Evolutionary conservation across 108 stramenopile genomes (phyloP), one percentile per base, ranked within the genome.

Genomic region (Nannochloropsis salina): DNA sequence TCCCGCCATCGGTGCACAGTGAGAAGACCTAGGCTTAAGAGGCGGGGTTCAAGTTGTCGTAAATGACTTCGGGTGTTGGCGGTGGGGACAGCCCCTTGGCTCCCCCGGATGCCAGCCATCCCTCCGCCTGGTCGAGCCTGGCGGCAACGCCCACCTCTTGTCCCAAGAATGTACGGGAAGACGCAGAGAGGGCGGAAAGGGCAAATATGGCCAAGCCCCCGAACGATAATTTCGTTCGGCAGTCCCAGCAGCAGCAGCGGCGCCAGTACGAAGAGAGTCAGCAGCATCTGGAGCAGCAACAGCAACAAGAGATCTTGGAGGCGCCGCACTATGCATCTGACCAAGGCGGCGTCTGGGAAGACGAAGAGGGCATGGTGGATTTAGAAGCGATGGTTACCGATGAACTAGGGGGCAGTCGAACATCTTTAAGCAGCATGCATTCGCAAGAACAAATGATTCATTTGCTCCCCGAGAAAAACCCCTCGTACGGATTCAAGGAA

Each of bases 401-500:
- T 15, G 61, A 74, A n/a, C 61, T n/a, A 74, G 61, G 61, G n/a
- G 61, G 61, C 15, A 74, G 61, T 6, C 61, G 61, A n/a, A 74
- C 15, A 4, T 74, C 61, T 15, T 74, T 74, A n/a, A 74, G 61
- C n/a, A 74, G 61, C 61, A n/a, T 74, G 20, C n/a, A n/a, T 15
- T 74, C 61, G 61, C 61, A 74, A n/a, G 61, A 74, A n/a, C 61
- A 74, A n/a, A 74, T 74, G 61, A 74, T 74, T 6, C 61, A 74
- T 74, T 74, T 74, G 61, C 61, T 74, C 4, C 61, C 61, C 4
- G 61, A 74, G 61, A 74, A 74, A n/a, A 74, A 74, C n/a, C 20
- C 61, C 4, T 74, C 61, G 61, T 74, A 74, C n/a, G 61, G 61
- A 74, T 74, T 74, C 61, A 74, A 74, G n/a, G 61, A 74, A n/a